Evolutionary conservation across 768 basidiomycete species (phyloP), one percentile per base, ranked within the genome.

Genomic region (Leucocoprinus sp.): DNA sequence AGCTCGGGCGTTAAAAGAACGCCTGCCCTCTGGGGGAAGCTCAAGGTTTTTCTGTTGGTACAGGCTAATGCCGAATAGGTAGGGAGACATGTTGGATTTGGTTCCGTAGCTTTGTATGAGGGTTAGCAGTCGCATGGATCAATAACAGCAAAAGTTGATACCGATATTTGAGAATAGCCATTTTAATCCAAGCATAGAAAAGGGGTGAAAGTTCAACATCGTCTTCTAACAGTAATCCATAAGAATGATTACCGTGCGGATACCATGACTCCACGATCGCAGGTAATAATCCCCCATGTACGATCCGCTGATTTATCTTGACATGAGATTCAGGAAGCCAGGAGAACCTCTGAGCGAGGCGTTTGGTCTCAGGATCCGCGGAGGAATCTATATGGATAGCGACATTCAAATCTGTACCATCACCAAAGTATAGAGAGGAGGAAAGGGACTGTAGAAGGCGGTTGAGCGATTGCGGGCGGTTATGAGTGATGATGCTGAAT

Each of bases 231-330:
- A 93, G 63, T 15, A 93, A 58, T 5, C 84, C 89, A 57, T 90
- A 91, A 1, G 78, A 75, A 53, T 92, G 65, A 49, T 88, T 73
- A 23, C 72, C 70, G 19, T 67, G 62, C 4, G 91, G 90, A 57
- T 88, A 93, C 89, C 91, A 93, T 4, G 87, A 86, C 62, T 92
- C 90, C 11, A 91, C 83, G 11, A 93, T 79, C 5, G 90, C 85
- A 2, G 85, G 72, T 43, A 93, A 74, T 15, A 93, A 68, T 3
- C 89, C 90, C 2, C 80, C 89, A 47, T 80, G 81, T n/a, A 85
- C 63, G 45, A 90, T 71, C 19, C 91, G 76, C 55, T 82, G 85
- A 43, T 88, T 79, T 5, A 86, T 54, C 47, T 73, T 74, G 5
- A 80, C 52, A 4, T 31, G 31, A 28, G 61, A 53, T 4, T 88